Base-by-base conservation (phyloP, 1,284 basidiomycete species). In the Ganoderma boninense region DNA sequence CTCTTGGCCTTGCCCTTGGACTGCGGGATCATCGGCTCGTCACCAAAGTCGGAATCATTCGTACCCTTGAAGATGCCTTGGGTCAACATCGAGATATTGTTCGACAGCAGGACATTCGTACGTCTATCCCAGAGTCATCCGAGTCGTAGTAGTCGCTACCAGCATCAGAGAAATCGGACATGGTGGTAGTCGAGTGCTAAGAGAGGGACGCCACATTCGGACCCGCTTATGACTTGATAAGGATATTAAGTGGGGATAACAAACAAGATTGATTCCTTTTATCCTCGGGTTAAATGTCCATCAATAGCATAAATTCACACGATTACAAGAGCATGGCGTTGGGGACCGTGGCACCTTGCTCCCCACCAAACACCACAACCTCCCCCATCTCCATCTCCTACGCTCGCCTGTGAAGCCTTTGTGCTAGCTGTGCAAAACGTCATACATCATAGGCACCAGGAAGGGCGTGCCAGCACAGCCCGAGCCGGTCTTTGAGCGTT, bases 121-220 rank as follows among this genome's bases (percentile, higher is more conserved):
- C 80, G 56, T 78, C 78, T 54, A 78, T 69, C 5, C 71, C 62
- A 26, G 74, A 73, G 29, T 70, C 73, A 69, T 72, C 79, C 62
- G 77, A 78, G 69, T 79, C 79, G 68, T 79, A 79, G 57, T 75
- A 78, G 65, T 76, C 73, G 59, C 78, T 78, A 62, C 74, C 75
- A 38, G 70, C 76, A 61, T 79, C 79, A 44, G 77, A 78, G 69
- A 78, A 78, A 73, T 79, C 80, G 44, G 80, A 81, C 80, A 81
- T 81, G 64, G 62, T 70, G 65, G 70, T 64, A 32, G 65, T 67
- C 54, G 64, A 35, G 38, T 62, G 62, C n/a, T 52, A 52, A 61
- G 68, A 65, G 62, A 54, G 44, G 59, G 62, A 38, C 40, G 61
- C 60, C 29, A 52, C 29, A 16, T 7, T 35, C 54, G 54, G 54